phyloP scores from a whole-genome alignment of 306 rosid genomes.

The Quercus agrifolia region DNA sequence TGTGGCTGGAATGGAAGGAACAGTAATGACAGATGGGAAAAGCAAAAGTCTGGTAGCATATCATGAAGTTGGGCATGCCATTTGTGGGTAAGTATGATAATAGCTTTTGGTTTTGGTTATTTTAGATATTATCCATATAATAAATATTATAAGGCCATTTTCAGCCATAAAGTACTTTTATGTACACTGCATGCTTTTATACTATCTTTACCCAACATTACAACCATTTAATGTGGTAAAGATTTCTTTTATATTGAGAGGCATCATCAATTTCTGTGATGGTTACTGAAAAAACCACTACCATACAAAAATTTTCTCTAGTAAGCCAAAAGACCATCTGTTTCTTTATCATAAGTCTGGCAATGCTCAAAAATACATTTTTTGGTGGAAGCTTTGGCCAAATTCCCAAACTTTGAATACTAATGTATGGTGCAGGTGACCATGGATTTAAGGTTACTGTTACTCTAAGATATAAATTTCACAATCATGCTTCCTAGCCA shows the following conservation, averaged over 20 bases:
- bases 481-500: background rate
- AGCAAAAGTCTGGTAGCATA: slow-evolving; percentile 95
- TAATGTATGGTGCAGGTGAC: background rate
- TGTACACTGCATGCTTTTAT: background rate
- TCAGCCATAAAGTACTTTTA: background rate
- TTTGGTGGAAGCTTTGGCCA: background rate
- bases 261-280: background rate
- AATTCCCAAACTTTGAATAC: background rate
- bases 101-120: background rate
- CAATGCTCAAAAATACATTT: background rate
- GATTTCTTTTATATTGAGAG: too few relatives aligned
- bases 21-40: slow-evolving; percentile 98
- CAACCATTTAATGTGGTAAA: too few relatives aligned
- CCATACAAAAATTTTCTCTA: background rate
- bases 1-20: slow-evolving; percentile 99
- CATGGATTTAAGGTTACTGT: background rate
- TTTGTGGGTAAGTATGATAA: slow-evolving; percentile 74
- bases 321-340: background rate
- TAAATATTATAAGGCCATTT: background rate
- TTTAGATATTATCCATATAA: background rate
- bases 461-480: background rate
- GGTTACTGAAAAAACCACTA: background rate
- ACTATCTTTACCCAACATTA: background rate
- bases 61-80: slow-evolving; percentile 98
- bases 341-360: background rate